Base-by-base conservation (phyloP, 2,329 filamentous ascomycete species). In the Sordariomycetes sp. region DNA sequence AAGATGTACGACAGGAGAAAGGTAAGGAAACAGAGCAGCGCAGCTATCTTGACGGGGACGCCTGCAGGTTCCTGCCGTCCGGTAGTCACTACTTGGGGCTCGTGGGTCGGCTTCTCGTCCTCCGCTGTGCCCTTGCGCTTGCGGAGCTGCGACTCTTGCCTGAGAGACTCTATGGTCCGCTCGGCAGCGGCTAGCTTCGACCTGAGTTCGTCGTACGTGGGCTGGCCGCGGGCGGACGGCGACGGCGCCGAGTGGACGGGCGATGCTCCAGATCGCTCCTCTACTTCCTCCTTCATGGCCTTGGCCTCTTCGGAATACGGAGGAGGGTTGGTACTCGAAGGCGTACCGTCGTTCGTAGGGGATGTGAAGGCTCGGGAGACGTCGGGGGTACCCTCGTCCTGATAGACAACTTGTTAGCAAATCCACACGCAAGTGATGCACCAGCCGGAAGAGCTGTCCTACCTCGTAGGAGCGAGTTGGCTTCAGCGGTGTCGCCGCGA, bases 1-100 rank as follows among this genome's bases (percentile, higher is more conserved):
- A 99, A 90, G 71, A 97, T 82, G 74, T 96, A 99, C 57, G 90
- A 94, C 64, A 97, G 80, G 67, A 99, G 73, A 75, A 99, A 99
- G 76, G 89, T 91, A 62, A 95, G 65, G 65, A 99, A 76, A 69
- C 91, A 96, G 51, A 99, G 75, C 24, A 83, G 76, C 24, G 94
- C 92, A 52, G 89, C 89, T 61, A 92, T 81, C 69, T 92, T 86
- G 54, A 99, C 82, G 0, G 94, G 85, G 3, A 99, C 92, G 24
- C 94, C 92, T 64, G 90, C 84, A 39, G 58, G 56, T 25, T 57
- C 57, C 53, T 54, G 58, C 13, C 60, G 58, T 20, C 55, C 55
- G 24, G 58, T 54, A 6, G 58, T 53, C 28, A 54, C 57, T 28
- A 61, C 35, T 70, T 72, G 76, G 36, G 35, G 28, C 61, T 69